These are phyloP conservation scores for Taiwanofungus camphoratus DNA, from an alignment of 1,284 basidiomycete genomes.

Conservation along the genomic window DNA sequence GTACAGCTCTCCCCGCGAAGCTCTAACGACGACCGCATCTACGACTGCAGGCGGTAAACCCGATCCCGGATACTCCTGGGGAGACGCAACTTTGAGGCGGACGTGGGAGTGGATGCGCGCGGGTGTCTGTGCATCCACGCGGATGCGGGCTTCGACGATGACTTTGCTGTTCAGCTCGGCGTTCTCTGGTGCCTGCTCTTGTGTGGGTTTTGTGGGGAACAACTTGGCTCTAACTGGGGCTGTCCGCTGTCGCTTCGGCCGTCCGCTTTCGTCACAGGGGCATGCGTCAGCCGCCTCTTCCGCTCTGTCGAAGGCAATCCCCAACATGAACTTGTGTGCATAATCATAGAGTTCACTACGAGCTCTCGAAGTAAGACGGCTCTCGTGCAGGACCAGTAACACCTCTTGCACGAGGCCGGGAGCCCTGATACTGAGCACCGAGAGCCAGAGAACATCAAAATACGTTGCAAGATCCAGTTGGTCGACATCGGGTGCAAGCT, in stretches of 20 bases:
- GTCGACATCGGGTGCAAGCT: slow-evolving; percentile 38
- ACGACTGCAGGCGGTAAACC: slow-evolving; percentile 32
- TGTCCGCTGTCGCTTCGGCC: slow-evolving; percentile 24
- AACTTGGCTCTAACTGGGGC: slow-evolving; percentile 19
- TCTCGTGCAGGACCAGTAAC: slow-evolving; percentile 52
- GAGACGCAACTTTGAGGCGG: slow-evolving; percentile 50
- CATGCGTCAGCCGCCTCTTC: slow-evolving; percentile 62
- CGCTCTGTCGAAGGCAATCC: slow-evolving; percentile 52
- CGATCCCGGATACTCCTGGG: slow-evolving; percentile 42
- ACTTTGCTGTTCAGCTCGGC: slow-evolving; percentile 29
- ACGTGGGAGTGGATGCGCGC: slow-evolving; percentile 59
- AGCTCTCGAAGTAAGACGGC: slow-evolving; percentile 24
- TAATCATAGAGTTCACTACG: slow-evolving; percentile 32
- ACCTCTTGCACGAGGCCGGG: slow-evolving; percentile 49
- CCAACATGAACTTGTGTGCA: slow-evolving; percentile 47
- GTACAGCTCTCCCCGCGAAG: slow-evolving; percentile 45
- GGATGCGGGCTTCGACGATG: slow-evolving; percentile 43
- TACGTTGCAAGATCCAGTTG: slow-evolving; percentile 38
- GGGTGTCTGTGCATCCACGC: slow-evolving; percentile 43
- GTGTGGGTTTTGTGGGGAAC: slow-evolving; percentile 6
- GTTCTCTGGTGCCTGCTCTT: neutral
- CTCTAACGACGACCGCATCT: slow-evolving; percentile 49
- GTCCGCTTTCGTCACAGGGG: slow-evolving; percentile 54
- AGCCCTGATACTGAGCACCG: slow-evolving; percentile 43
- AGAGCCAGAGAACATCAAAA: slow-evolving; percentile 45